Conservation (phyloP, 2,329 filamentous ascomycete species). For the Hirsutella minnesotensis region DNA sequence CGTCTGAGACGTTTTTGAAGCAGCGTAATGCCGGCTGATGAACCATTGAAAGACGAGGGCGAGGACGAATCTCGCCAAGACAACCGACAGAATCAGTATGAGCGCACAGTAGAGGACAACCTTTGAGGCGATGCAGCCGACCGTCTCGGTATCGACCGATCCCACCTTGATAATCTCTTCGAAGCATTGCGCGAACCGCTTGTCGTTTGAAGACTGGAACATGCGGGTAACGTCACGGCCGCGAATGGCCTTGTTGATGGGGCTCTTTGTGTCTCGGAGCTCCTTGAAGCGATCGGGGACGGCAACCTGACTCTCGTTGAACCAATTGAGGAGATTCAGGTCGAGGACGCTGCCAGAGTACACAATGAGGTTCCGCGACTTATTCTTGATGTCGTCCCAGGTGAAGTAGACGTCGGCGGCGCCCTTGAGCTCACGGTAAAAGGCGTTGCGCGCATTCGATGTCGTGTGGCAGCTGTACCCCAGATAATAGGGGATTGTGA, state of each 20-base stretch:
- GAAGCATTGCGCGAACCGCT: conserved; percentile 74
- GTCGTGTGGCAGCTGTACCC: conserved; percentile 88
- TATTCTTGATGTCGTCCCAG: conserved; percentile 89
- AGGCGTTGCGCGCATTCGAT: conserved; percentile 51
- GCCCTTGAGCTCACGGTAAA: conserved; percentile 56
- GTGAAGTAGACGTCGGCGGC: conserved; percentile 89
- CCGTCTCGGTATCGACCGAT: conserved; percentile 86
- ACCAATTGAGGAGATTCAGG: conserved; percentile 78
- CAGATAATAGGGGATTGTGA: conserved; percentile 61
- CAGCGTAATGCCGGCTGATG: conserved; percentile 73
- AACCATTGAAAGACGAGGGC: conserved; percentile 96
- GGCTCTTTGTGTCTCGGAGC: conserved; percentile 54
- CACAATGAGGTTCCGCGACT: conserved; percentile 78
- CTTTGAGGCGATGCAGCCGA: conserved; percentile 94
- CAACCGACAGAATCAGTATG: conserved; percentile 83
- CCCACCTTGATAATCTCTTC: conserved; percentile 93
- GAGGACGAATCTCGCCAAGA: conserved; percentile 74
- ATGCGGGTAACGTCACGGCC: conserved; percentile 84
- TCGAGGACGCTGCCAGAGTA: conserved; percentile 93
- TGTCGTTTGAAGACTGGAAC: conserved; percentile 69
- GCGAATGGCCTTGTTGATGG: conserved; percentile 50
- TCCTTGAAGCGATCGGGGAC: conserved; percentile 70
- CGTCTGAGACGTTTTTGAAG: conserved; percentile 72
- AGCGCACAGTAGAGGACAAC: conserved; percentile 93
- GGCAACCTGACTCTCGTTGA: conserved; percentile 68